Base-by-base conservation (phyloP, 2,329 filamentous ascomycete species). In the Fusarium robinianum region DNA sequence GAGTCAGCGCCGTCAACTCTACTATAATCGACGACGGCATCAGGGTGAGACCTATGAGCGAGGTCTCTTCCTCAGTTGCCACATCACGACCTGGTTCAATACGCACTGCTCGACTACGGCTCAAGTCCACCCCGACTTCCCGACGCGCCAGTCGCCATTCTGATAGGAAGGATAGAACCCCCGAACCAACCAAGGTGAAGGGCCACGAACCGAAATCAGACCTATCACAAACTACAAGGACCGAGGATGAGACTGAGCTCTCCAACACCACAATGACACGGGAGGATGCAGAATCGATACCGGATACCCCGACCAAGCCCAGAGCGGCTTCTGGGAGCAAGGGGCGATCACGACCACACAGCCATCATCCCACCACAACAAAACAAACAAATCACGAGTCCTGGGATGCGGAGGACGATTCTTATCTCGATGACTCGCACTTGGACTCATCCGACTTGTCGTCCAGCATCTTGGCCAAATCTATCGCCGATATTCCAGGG, bases 401-500 rank as follows among this genome's bases (percentile, higher is more conserved):
- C 5, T 61, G 55, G 41, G 52, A 60, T 9, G 61, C 58, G 14
- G 64, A 68, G 12, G 64, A 67, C 6, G 57, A 50, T 4, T 64
- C 65, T 4, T 49, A 49, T 14, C 27, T 64, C 4, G 60, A 60
- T 31, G 49, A 52, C 12, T 57, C 56, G 9, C 52, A 62, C 11
- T 46, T 63, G 2, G 58, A 58, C 5, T 50, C 48, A 4, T 70
- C 65, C 4, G 68, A 70, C 11, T 30, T 69, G 4, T 64, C 62
- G 4, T 68, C 69, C 3, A 69, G 64, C 32, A 49, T 70, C 8
- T 56, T 74, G 4, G 73, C 71, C 22, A 80, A 80, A 51, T 77
- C 78, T 3, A 60, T 84, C 22, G 79, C 79, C 11, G 80, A 84
- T 24, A 79, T 71, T 10, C 61, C 67, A 3, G 69, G 67, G 8